Evolutionary conservation across 2,329 filamentous ascomycete species (phyloP).

Genomic region (Diaporthe ilicicola): DNA sequence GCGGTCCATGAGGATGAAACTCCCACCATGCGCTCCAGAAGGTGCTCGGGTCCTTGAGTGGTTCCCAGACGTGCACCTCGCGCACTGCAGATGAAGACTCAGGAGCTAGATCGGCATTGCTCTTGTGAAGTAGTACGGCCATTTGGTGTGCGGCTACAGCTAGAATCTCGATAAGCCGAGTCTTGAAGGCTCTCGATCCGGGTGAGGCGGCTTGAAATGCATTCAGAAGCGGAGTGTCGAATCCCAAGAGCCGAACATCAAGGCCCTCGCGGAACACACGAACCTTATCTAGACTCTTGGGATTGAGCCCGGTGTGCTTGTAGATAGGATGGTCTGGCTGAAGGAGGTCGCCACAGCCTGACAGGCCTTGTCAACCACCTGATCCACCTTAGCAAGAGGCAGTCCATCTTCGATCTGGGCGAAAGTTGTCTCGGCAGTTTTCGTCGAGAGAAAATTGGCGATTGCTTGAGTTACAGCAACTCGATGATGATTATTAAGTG

Average conservation of each 20-base stretch:
- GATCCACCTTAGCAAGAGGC: neutral
- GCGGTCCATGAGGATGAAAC: neutral
- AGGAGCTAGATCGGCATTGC: neutral
- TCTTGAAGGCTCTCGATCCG: neutral
- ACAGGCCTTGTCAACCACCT: no score
- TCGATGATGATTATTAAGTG: neutral
- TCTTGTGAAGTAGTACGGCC: neutral
- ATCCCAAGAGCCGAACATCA: neutral
- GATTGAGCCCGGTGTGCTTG: neutral
- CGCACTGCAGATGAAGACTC: neutral
- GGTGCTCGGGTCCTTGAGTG: neutral
- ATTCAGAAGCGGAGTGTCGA: neutral
- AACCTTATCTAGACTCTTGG: neutral
- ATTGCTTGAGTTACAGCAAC: neutral
- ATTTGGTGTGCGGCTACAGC: neutral
- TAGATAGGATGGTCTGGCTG: neutral
- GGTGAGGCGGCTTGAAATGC: neutral
- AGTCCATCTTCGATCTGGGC: neutral
- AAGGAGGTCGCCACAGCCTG: neutral
- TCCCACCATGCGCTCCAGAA: neutral
- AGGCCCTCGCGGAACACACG: neutral
- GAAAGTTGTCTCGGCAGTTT: neutral
- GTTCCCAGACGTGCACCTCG: neutral
- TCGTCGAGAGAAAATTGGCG: neutral
- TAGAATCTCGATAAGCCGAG: neutral